phyloP scores from a whole-genome alignment of 2,329 filamentous ascomycete genomes.

The Xylaria hypoxylon region DNA sequence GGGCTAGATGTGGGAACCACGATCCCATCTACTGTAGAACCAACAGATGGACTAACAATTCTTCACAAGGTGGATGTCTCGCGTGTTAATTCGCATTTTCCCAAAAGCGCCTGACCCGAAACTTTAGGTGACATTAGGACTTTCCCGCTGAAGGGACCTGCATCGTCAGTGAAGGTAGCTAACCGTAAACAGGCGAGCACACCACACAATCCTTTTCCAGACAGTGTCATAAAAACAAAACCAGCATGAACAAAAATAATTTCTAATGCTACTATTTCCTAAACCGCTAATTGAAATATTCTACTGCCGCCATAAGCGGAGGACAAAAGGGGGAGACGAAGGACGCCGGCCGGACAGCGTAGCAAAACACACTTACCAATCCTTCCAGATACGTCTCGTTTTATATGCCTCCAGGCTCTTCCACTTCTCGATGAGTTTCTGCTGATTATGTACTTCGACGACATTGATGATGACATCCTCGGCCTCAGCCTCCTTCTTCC shows the following conservation, averaged over 20 bases:
- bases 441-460: slow-evolving; percentile 30
- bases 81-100: not conserved
- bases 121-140: not conserved
- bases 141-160: no score
- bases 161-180: not conserved
- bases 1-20: not conserved
- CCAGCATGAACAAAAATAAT: not conserved
- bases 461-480: slow-evolving; percentile 18
- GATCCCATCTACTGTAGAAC: not conserved
- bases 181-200: not conserved
- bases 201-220: not conserved
- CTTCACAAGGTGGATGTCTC: not conserved
- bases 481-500: slow-evolving; percentile 18
- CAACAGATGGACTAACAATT: not conserved
- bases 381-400: slow-evolving; percentile 40
- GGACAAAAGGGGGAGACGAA: not conserved
- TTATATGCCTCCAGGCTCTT: slow-evolving; percentile 38
- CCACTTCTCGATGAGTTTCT: slow-evolving; percentile 41
- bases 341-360: not conserved
- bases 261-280: not conserved
- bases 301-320: no score
- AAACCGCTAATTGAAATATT: not conserved
- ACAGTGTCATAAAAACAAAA: not conserved
- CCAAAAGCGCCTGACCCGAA: not conserved
- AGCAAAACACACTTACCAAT: slow-evolving; percentile 37